Evolutionary conservation across 441 rosid species (phyloP).

Genomic region (Pelargonium australe): DNA sequence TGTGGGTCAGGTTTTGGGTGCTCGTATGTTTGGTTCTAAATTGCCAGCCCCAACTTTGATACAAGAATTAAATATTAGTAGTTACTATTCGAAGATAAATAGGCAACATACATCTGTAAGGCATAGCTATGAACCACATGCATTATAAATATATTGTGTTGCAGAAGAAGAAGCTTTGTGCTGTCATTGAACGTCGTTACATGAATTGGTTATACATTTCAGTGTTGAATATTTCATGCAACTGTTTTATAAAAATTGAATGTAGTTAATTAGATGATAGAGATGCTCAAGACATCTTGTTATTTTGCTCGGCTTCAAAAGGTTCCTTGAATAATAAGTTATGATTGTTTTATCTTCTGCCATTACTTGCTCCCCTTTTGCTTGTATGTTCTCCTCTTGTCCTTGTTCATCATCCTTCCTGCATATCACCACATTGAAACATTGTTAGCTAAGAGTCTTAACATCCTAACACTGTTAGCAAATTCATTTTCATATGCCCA

Average conservation of each 20-base stretch:
- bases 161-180: background rate
- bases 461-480: no score
- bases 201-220: background rate
- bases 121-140: no score
- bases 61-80: no score
- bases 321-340: background rate
- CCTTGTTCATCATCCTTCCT: conserved; percentile 20
- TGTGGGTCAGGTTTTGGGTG: no score
- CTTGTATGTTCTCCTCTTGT: conserved; percentile 22
- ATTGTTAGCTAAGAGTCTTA: no score
- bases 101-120: no score
- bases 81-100: no score
- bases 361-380: conserved; percentile 7
- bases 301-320: background rate
- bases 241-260: background rate
- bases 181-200: background rate
- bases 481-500: no score
- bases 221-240: background rate
- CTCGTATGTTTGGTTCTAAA: no score
- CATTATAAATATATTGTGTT: no score
- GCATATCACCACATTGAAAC: conserved; percentile 7
- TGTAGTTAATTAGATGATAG: background rate
- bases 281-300: background rate
- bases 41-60: no score
- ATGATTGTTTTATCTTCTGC: background rate